Evolutionary conservation across 202 grass and related monocot genomes (phyloP), one percentile per base, ranked within the genome.

Genomic region (Setaria viridis): DNA sequence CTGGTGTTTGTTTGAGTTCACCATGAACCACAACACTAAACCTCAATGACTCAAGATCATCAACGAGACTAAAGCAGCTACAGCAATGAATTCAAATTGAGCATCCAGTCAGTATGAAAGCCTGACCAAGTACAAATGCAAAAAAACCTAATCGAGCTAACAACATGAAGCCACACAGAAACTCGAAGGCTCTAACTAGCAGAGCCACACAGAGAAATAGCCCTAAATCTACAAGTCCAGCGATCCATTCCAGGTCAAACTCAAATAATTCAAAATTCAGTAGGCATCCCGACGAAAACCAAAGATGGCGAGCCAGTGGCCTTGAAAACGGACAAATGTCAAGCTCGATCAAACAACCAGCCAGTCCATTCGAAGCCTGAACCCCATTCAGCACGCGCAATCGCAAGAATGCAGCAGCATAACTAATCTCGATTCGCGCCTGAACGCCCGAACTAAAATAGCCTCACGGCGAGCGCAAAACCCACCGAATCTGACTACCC

Each of bases 401-500:
- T 65, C 35, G 57, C 15, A 48, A 17, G 64, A 71, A 79, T 30
- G 25, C 25, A 67, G 32, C 9, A 79, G 60, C 84, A 5, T 16
- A 74, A 83, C 43, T 86, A 78, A 11, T 68, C 76, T 20, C 50
- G 72, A 51, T 59, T 69, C 82, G 33, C 25, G 60, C 5, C 43
- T 15, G 42, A 17, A 77, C 33, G n/a, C 14, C 50, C 17, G 0
- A 33, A 51, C 43, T 54, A 48, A 33, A 71, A 60, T 68, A 77
- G 67, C 41, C 30, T 29, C 65, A 3, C 34, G 7, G 19, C 58
- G 43, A 64, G 39, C 37, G 45, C 43, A 70, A 87, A 75, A 84
- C 60, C 75, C 76, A 64, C 68, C 67, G 50, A 90, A 91, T 87
- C 89, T 80, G 51, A 32, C 13, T 19, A 39, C 54, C 62, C 25